Evolutionary conservation across 768 basidiomycete genomes (phyloP).

Genomic region (Solioccasus polychromus): DNA sequence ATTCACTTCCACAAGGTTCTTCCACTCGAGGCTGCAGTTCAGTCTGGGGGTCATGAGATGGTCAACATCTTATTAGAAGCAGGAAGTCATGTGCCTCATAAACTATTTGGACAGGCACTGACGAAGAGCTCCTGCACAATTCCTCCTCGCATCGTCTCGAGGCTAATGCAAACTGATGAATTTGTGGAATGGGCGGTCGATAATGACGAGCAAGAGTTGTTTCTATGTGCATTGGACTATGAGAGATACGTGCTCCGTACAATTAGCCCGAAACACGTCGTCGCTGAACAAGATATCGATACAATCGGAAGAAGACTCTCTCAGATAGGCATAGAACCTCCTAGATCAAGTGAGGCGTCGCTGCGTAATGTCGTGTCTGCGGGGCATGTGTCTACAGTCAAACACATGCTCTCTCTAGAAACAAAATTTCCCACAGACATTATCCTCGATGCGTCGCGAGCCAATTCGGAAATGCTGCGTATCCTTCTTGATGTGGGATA

Average conservation of each 20-base stretch:
- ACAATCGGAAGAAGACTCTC: conserved; percentile 2
- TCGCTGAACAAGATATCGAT: neutral
- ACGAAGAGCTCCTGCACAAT: rapidly evolving
- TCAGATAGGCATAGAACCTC: conserved; percentile 4
- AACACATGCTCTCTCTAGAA: neutral
- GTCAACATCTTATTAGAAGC: neutral
- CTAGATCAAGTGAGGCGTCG: neutral
- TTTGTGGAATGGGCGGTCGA: conserved; percentile 9
- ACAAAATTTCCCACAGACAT: conserved; percentile 1
- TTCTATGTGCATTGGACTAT: neutral
- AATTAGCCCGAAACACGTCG: neutral
- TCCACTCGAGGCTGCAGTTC: conserved; percentile 2
- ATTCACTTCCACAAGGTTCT: neutral
- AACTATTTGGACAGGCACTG: neutral
- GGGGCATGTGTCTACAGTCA: conserved; percentile 4
- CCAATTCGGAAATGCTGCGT: conserved; percentile 1
- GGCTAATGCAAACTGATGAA: conserved; percentile 9
- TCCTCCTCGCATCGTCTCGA: neutral
- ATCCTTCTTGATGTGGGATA: neutral
- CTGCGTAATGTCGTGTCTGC: neutral
- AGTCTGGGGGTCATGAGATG: rapidly evolving
- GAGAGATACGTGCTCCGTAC: no score
- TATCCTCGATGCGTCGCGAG: neutral
- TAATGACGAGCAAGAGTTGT: neutral
- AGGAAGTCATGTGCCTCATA: neutral